Conservation (phyloP, 2,329 filamentous ascomycete genomes). For the Leptographium wingfieldii region DNA sequence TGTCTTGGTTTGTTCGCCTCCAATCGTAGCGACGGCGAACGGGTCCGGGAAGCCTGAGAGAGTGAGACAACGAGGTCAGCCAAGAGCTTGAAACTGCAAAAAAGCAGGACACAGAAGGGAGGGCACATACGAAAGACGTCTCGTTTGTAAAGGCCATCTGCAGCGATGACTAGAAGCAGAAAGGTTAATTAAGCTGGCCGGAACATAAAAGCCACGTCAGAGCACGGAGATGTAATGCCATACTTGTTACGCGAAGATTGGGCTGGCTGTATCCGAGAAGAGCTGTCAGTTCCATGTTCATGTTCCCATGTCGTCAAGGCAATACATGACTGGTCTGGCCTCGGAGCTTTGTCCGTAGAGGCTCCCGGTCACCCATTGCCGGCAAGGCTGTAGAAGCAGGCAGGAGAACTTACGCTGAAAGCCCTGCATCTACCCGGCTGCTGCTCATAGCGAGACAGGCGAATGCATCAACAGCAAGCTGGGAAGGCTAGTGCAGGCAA, state of each 20-base stretch:
- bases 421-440: conserved; percentile 44
- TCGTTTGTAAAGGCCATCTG: conserved; percentile 95
- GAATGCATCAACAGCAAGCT: not conserved
- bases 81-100: not conserved
- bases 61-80: not conserved
- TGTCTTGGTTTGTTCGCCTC: conserved; percentile 97
- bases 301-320: not conserved
- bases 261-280: conserved; percentile 43
- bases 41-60: conserved; percentile 82
- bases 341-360: not conserved
- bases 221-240: conserved; percentile 19
- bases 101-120: not conserved
- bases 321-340: not conserved
- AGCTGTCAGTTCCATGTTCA: conserved; percentile 2
- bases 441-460: conserved; percentile 25
- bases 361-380: not conserved
- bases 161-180: conserved; percentile 69
- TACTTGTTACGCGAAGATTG: conserved; percentile 91
- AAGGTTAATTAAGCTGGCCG: not conserved
- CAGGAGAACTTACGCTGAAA: conserved; percentile 43
- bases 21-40: conserved; percentile 92
- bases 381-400: conserved; percentile 3
- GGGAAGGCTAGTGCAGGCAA: not conserved
- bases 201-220: conserved; percentile 5
- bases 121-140: conserved; percentile 86